phyloP scores from a whole-genome alignment of 176 grass and related monocot genomes.

The Oryza meyeriana region DNA sequence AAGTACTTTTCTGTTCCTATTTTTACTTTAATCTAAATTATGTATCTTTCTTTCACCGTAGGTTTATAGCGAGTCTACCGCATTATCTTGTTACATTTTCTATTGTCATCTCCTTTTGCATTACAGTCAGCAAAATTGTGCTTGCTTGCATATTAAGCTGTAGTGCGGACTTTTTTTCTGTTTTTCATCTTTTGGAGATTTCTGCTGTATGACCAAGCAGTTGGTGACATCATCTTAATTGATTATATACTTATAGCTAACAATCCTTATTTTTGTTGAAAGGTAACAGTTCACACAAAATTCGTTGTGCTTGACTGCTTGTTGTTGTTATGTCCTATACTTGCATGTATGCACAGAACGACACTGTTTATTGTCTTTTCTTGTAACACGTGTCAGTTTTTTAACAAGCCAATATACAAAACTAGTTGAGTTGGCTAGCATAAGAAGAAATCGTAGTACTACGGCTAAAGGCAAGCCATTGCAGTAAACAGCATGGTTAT shows the following conservation, averaged over 20 bases:
- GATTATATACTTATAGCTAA: not conserved
- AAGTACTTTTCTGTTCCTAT: constrained; percentile 47
- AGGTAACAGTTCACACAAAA: not conserved
- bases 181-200: not conserved
- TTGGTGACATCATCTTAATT: constrained; percentile 19
- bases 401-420: not conserved
- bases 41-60: constrained; percentile 8
- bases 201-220: constrained; percentile 20
- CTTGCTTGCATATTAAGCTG: not conserved
- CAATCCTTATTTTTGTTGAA: constrained; percentile 3
- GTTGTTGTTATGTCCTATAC: constrained; percentile 14
- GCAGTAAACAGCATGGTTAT: not conserved
- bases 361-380: not conserved
- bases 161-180: not conserved
- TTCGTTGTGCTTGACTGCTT: not conserved
- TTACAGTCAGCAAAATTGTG: not conserved
- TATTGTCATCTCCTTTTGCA: constrained; percentile 1
- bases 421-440: not conserved
- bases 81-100: constrained; percentile 3
- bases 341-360: not conserved
- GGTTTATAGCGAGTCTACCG: not conserved
- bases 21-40: constrained; percentile 5
- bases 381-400: not conserved
- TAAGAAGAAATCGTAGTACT: not conserved
- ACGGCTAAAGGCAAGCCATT: not conserved